Conservation (phyloP, 257 asterid species). For the Salvia rosmarinus region DNA sequence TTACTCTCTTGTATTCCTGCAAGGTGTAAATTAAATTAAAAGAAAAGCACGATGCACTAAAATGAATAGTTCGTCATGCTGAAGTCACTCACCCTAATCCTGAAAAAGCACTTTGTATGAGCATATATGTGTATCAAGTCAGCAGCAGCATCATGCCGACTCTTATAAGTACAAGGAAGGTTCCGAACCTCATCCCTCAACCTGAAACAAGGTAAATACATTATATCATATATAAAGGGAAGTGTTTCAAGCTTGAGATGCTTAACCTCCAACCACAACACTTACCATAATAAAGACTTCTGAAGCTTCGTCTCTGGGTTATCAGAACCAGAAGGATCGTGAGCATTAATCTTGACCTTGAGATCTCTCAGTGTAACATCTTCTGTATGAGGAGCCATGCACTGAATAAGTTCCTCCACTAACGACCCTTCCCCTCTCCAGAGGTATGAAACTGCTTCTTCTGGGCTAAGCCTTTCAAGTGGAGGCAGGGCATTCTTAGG, state of each 20-base stretch:
- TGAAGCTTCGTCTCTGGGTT: constrained; percentile 63
- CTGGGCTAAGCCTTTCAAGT: constrained; percentile 78
- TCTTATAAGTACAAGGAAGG: constrained; percentile 85
- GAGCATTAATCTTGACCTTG: constrained; percentile 73
- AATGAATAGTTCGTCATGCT: constrained; percentile 15
- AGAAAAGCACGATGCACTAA: constrained; percentile 3
- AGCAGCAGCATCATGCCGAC: constrained; percentile 98
- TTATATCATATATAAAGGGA: constrained; percentile 26
- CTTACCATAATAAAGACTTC: constrained; percentile 89
- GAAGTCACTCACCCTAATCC: constrained; percentile 65
- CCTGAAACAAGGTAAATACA: constrained; percentile 54
- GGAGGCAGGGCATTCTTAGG: constrained; percentile 98
- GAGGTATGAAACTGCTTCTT: constrained; percentile 67
- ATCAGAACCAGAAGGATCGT: constrained; percentile 80
- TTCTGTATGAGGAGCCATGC: constrained; percentile 84
- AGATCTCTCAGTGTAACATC: constrained; percentile 68
- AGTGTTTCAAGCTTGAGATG: not conserved
- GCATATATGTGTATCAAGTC: constrained; percentile 96
- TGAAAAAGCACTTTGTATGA: constrained; percentile 76
- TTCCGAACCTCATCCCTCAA: constrained; percentile 95
- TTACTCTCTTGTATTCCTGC: constrained; percentile 82
- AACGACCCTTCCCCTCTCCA: constrained; percentile 96
- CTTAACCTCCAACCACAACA: constrained; percentile 15
- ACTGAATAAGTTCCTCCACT: constrained; percentile 82
- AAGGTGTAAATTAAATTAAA: constrained; percentile 27